Evolutionary conservation across 2,329 filamentous ascomycete genomes (phyloP), one percentile per base, ranked within the genome.

Genomic region (Trichophyton simii): DNA sequence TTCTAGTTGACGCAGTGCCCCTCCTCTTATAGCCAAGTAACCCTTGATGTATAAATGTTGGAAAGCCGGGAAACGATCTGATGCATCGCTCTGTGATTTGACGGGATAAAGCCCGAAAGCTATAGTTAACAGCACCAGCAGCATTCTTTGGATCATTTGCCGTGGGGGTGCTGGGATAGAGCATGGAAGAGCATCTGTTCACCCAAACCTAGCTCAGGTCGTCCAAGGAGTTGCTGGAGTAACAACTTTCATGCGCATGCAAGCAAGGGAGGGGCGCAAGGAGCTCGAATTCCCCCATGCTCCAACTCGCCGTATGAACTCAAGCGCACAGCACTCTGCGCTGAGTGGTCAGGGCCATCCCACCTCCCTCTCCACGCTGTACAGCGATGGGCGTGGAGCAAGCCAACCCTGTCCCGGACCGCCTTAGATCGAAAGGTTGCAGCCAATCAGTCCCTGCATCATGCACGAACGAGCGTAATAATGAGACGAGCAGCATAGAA

Each of bases 381-480:
- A 18, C n/a, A 44, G 20, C 11, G 46, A 28, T 25, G 8, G 46
- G 20, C 46, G 13, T 50, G 46, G 46, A 50, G 46, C 20, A 25
- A 50, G 46, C 46, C 46, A 28, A 50, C 46, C 46, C 20, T 50
- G 46, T 15, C 46, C 20, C 25, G 46, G 20, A 50, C 25, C 5
- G 20, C 46, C 22, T 50, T 31, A 50, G 46, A 28, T 22, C 13
- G 20, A 50, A 50, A 9, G 18, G 8, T 20, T 20, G 25, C 46
- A 28, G 46, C 50, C 50, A 55, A 55, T 55, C 50, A 55, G 50
- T 36, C 28, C 50, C 31, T 55, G 50, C 50, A 34, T 55, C 50
- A 55, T 55, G 50, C 50, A 55, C 50, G 50, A 55, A 34, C 50
- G 50, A 55, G 50, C 50, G 50, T 36, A 36, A 55, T 8, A 36